Evolutionary conservation across 352 stramenopile genomes (phyloP).

Genomic region (Pythium monospermum): DNA sequence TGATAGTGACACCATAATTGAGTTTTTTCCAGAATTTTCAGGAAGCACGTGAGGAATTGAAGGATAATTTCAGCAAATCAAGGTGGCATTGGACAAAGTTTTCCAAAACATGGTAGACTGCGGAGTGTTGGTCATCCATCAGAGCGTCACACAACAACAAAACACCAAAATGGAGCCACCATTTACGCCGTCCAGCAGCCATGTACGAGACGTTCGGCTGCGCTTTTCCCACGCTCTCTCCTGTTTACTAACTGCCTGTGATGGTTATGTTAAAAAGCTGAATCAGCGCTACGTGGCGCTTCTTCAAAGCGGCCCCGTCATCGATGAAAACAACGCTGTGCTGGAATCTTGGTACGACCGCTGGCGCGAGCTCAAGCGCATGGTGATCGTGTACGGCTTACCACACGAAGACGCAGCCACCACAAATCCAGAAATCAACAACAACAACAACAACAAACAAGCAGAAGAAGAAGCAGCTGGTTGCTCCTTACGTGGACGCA

Average conservation of each 20-base stretch:
- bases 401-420: constrained; percentile 37
- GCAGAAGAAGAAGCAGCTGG: too few relatives aligned
- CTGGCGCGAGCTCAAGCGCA: constrained; percentile 77
- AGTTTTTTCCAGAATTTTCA: too few relatives aligned
- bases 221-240: too few relatives aligned
- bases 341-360: constrained; percentile 67
- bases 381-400: constrained; percentile 76
- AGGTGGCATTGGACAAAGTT: too few relatives aligned
- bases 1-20: too few relatives aligned
- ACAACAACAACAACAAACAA: background rate
- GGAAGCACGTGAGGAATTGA: too few relatives aligned
- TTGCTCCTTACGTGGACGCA: constrained; percentile 75
- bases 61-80: too few relatives aligned
- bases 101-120: too few relatives aligned
- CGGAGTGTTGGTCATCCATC: too few relatives aligned
- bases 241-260: background rate
- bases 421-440: constrained; percentile 4
- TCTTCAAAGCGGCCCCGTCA: constrained; percentile 35
- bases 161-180: constrained; percentile 4
- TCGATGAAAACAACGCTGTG: constrained; percentile 29
- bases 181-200: constrained; percentile 9
- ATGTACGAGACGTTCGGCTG: constrained; percentile 12
- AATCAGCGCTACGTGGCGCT: constrained; percentile 41
- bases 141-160: background rate
- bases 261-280: constrained; percentile 23